Base-by-base conservation (phyloP, 495 filamentous ascomycete genomes). In the Lepraria neglecta region DNA sequence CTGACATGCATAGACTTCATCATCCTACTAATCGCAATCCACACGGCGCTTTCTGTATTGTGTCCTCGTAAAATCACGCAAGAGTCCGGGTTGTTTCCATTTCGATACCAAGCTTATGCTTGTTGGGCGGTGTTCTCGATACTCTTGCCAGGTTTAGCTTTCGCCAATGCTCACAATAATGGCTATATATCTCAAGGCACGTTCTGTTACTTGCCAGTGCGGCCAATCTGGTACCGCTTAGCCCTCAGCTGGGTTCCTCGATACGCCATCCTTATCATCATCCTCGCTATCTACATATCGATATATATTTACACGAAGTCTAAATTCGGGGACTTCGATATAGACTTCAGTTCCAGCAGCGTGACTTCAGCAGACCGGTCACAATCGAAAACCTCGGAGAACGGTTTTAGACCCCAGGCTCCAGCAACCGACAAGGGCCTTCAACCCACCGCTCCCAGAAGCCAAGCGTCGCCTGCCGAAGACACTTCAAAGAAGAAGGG, bases 241-340 rank as follows among this genome's bases (percentile, higher is more conserved):
- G 82, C 79, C 4, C 74, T 91, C 35, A 79, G 79, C 52, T 91
- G 88, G 88, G 76, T 84, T 17, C 88, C 88, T 35, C 78, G 88
- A 33, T 91, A 91, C 62, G 56, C 88, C 28, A 84, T 91, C 35
- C 80, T 85, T 64, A 70, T 76, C 40, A 74, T 77, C 46, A 83
- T 89, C 59, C 65, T 87, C 12, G 66, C 74, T 53, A 81, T 89
- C 11, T 88, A 88, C 62, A 71, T 79, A 28, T 77, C 80, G 3
- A 84, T 91, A 33, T 89, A 90, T 67, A 67, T 84, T n/a, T 86
- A 89, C 64, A 81, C 88, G 14, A 74, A 77, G 17, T 72, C 72
- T 50, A 74, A 76, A 57, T 82, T 65, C 64, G 64, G 61, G 64
- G 69, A 54, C 61, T 70, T 66, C 38, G 67, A 56, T 38, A 69